Conservation (phyloP, 164 flowering plant genomes). For the Macadamia tetraphylla region DNA sequence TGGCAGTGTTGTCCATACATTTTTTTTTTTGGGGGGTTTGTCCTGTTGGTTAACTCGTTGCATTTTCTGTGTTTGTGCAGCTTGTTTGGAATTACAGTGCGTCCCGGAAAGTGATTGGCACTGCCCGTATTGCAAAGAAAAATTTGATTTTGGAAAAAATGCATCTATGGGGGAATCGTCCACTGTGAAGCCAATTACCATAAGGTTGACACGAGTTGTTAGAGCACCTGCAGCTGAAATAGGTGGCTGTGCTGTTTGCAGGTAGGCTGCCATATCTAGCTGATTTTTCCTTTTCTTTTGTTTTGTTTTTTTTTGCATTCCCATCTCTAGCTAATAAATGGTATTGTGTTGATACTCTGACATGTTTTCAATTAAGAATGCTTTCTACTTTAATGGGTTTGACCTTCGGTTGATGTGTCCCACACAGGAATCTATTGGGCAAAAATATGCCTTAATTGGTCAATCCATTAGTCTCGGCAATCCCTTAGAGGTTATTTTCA, state of each 20-base stretch:
- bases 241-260: conserved; percentile 92
- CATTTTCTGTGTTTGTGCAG: conserved; percentile 35
- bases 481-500: too few species aligned
- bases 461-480: too few species aligned
- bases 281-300: background rate
- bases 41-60: background rate
- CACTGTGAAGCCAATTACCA: conserved; percentile 37
- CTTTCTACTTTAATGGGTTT: too few species aligned
- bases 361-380: too few species aligned
- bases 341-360: background rate
- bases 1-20: too few species aligned
- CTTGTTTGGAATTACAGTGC: conserved; percentile 52
- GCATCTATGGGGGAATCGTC: conserved; percentile 29
- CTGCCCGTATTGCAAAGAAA: conserved; percentile 66
- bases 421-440: background rate
- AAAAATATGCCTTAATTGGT: background rate
- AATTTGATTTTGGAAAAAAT: conserved; percentile 25
- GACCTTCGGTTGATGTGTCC: background rate
- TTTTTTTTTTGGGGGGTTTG: background rate
- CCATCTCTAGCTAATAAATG: background rate
- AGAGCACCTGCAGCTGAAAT: conserved; percentile 60
- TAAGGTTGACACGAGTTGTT: conserved; percentile 60
- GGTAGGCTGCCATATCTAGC: conserved; percentile 30
- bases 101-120: conserved; percentile 50
- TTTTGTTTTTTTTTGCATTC: too few species aligned